These are phyloP conservation scores for Zygosaccharomyces sapae DNA, from an alignment of 1,139 yeast genomes.

Conservation along the genomic window DNA sequence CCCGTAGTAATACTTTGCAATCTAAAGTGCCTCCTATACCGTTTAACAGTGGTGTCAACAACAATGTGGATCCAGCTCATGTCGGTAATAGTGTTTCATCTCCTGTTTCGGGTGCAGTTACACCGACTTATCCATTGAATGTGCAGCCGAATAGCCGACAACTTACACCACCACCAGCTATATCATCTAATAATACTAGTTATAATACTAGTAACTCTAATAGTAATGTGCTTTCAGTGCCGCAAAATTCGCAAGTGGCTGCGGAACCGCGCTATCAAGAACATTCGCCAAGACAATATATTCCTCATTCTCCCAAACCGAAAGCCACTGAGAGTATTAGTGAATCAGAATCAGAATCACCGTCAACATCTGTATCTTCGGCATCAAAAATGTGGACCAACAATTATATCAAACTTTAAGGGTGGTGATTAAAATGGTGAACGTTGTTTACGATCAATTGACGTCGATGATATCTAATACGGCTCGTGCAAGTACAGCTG, in stretches of 20 bases:
- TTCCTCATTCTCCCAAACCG: slow-evolving; percentile 14
- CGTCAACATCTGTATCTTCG: slow-evolving; percentile 25
- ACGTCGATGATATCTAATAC: slow-evolving; percentile 72
- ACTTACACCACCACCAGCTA: slow-evolving; percentile 11
- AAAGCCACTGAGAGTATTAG: slow-evolving; percentile 18
- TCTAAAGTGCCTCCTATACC: slow-evolving; percentile 14
- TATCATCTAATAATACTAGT: no score
- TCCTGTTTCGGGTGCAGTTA: not conserved
- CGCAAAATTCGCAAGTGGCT: slow-evolving; percentile 9
- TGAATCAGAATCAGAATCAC: slow-evolving; percentile 20
- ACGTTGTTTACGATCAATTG: slow-evolving; percentile 71
- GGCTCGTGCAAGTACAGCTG: slow-evolving; percentile 48
- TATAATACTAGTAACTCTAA: not conserved
- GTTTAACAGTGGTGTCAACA: slow-evolving; percentile 2
- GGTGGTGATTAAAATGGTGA: slow-evolving; percentile 72
- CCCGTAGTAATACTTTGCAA: slow-evolving; percentile 28
- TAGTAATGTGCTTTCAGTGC: not conserved
- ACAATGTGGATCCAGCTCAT: slow-evolving; percentile 8
- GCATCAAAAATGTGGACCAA: slow-evolving; percentile 60
- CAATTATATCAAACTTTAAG: slow-evolving; percentile 71
- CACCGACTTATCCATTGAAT: slow-evolving; percentile 3
- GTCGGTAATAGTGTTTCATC: slow-evolving; percentile 3
- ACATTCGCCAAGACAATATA: slow-evolving; percentile 16
- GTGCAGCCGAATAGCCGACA: slow-evolving; percentile 7
- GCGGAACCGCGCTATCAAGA: slow-evolving; percentile 10